Conservation (phyloP, 768 basidiomycete genomes). For the Suillus subalutaceus region DNA sequence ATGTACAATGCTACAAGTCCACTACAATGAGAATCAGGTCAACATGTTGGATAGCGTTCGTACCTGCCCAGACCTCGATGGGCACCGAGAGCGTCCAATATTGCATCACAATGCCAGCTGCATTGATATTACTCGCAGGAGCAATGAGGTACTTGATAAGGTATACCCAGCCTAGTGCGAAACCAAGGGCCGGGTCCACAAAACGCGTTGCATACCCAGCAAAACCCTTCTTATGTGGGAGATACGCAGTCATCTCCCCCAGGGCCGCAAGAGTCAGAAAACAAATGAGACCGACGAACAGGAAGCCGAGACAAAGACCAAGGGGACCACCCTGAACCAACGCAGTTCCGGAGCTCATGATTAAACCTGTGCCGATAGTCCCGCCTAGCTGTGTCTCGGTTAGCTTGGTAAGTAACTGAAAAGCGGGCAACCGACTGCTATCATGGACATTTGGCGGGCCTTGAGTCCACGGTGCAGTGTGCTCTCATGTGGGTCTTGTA, state of each 20-base stretch:
- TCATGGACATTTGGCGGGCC: slow-evolving; percentile 62
- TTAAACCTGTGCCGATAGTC: slow-evolving; percentile 57
- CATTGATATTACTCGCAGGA: slow-evolving; percentile 68
- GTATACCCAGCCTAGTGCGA: slow-evolving; percentile 62
- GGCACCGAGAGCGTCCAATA: slow-evolving; percentile 50
- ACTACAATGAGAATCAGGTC: slow-evolving; percentile 7
- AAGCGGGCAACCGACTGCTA: slow-evolving; percentile 40
- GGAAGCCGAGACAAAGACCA: slow-evolving; percentile 44
- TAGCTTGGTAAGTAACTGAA: slow-evolving; percentile 4
- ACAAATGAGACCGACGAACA: slow-evolving; percentile 59
- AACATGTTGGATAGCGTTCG: slow-evolving; percentile 20
- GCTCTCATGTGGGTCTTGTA: slow-evolving; percentile 41
- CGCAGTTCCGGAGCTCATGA: slow-evolving; percentile 59
- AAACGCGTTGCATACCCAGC: slow-evolving; percentile 67
- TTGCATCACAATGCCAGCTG: slow-evolving; percentile 56
- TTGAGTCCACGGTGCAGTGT: slow-evolving; percentile 55
- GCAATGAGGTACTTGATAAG: slow-evolving; percentile 65
- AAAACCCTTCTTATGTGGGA: slow-evolving; percentile 65
- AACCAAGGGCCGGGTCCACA: slow-evolving; percentile 70
- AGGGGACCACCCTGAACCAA: slow-evolving; percentile 59
- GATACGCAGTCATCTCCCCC: slow-evolving; percentile 41
- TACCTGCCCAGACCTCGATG: slow-evolving; percentile 64
- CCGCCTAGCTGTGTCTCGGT: slow-evolving; percentile 43
- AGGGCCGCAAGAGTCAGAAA: slow-evolving; percentile 63
- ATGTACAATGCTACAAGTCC: slow-evolving; percentile 54